phyloP scores from a whole-genome alignment of 371 early-diverging fungal species.

The Lichtheimia ornata region DNA sequence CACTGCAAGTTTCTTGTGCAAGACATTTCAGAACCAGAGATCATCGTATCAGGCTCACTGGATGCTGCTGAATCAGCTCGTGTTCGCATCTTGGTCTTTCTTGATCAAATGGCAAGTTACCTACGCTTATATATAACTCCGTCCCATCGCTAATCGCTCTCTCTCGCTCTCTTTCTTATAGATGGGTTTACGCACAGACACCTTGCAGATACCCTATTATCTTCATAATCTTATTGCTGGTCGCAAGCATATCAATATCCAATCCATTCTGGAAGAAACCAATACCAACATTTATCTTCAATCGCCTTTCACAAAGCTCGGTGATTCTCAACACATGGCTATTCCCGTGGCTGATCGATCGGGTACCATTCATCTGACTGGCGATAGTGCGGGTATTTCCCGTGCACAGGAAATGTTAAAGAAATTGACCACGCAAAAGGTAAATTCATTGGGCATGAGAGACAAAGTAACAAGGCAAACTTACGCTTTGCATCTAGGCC shows the following conservation, averaged over 20 bases:
- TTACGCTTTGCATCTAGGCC: constrained; percentile 17
- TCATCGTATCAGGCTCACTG: constrained; percentile 27
- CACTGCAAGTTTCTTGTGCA: constrained; percentile 7
- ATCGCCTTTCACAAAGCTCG: constrained; percentile 47
- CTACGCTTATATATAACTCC: not conserved
- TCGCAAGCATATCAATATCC: constrained; percentile 56
- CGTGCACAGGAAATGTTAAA: constrained; percentile 35
- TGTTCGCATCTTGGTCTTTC: constrained; percentile 27
- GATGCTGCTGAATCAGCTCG: constrained; percentile 32
- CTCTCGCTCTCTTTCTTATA: not conserved
- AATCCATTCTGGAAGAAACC: constrained; percentile 67
- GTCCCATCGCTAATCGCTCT: not conserved
- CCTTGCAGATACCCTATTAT: constrained; percentile 28
- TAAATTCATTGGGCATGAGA: constrained; percentile 10
- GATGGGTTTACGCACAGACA: constrained; percentile 25
- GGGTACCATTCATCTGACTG: constrained; percentile 39
- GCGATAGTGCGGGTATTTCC: constrained; percentile 24
- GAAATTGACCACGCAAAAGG: constrained; percentile 38
- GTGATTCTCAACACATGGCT: constrained; percentile 16
- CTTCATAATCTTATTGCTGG: constrained; percentile 63
- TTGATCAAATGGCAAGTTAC: constrained; percentile 43
- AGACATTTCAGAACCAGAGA: constrained; percentile 13
- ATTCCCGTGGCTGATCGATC: constrained; percentile 17
- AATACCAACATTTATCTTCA: constrained; percentile 69
- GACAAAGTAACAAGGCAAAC: not conserved